Evolutionary conservation across 805 yeast genomes (phyloP).

Genomic region (Isabelozyma gotoi): DNA sequence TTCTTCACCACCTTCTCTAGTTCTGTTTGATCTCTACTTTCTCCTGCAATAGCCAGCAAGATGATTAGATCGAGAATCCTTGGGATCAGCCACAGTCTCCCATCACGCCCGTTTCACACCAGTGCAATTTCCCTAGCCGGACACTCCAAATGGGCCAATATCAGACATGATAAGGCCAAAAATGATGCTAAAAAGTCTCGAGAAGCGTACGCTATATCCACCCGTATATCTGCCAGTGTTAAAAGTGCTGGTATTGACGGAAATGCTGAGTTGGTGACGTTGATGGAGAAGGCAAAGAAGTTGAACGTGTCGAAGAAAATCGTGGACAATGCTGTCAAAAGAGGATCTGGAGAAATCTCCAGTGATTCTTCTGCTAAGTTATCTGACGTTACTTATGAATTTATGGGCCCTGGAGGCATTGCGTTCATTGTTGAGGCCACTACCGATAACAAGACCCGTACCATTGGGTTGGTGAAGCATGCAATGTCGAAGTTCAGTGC

Average conservation of each 20-base stretch:
- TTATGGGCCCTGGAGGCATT: slow-evolving; percentile 90
- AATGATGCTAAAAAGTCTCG: slow-evolving; percentile 80
- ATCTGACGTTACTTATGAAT: slow-evolving; percentile 69
- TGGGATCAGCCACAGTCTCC: background rate
- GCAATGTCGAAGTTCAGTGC: slow-evolving; percentile 72
- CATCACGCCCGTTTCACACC: slow-evolving; percentile 11
- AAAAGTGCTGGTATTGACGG: slow-evolving; percentile 70
- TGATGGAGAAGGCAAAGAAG: slow-evolving; percentile 75
- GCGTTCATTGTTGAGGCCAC: slow-evolving; percentile 81
- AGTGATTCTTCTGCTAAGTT: slow-evolving; percentile 48
- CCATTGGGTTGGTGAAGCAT: slow-evolving; percentile 72
- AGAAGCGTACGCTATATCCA: slow-evolving; percentile 68
- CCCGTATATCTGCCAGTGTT: slow-evolving; percentile 73
- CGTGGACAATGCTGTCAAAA: slow-evolving; percentile 81
- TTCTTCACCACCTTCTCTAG: too few relatives aligned
- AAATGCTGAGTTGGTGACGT: slow-evolving; percentile 61
- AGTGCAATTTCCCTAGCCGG: slow-evolving; percentile 51
- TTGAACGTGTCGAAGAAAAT: slow-evolving; percentile 79
- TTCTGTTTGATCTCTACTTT: too few relatives aligned
- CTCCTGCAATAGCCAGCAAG: background rate
- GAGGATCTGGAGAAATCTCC: slow-evolving; percentile 71
- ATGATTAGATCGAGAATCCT: background rate
- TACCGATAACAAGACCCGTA: slow-evolving; percentile 85
- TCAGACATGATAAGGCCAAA: slow-evolving; percentile 90
- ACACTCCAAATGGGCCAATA: slow-evolving; percentile 94